Evolutionary conservation across 2,329 filamentous ascomycete species (phyloP), one percentile per base, ranked within the genome.

Genomic region (Neofusicoccum laricinum): DNA sequence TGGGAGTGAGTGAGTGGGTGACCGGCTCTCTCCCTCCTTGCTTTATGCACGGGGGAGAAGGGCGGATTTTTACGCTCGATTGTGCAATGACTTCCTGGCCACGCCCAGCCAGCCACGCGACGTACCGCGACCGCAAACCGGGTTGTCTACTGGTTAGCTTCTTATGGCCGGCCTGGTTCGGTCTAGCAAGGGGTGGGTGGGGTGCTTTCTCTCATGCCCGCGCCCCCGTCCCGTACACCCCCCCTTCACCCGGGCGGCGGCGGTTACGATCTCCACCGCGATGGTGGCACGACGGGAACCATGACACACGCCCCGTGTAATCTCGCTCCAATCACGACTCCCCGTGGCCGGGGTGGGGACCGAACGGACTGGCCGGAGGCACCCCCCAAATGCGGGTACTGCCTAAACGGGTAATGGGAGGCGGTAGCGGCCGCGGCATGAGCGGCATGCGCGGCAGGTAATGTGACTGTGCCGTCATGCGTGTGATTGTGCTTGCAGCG

Each of bases 391-490:
- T 21, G 38, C 38, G 15, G 38, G 53, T 1, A 34, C 21, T 36
- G 3, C 40, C 55, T 5, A 19, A 46, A 45, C 7, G 40, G 30
- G 49, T n/a, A 49, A 15, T 36, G 32, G 32, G 14, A n/a, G 25
- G 21, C 5, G 25, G 46, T 5, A 14, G 21, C 19, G 25, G 46
- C 10, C 15, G 53, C 21, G 53, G 53, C 38, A 41, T 41, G 53
- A 30, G 30, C 15, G 40, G 55, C 51, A 38, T 57, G 25, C 21
- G 55, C 55, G 40, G 55, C 25, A 34, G 40, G 55, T 58, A 58
- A 58, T 46, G 40, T 58, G 55, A 58, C 55, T 21, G 53, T 43
- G 53, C 40, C 25, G 53, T 32, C 8, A 58, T 58, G 53, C 41
- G 55, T 12, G 53, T 55, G 46, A 32, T 50, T 14, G 15, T n/a